Evolutionary conservation across 306 rosid genomes (phyloP), one percentile per base, ranked within the genome.

Genomic region (Prunus kanzakura): DNA sequence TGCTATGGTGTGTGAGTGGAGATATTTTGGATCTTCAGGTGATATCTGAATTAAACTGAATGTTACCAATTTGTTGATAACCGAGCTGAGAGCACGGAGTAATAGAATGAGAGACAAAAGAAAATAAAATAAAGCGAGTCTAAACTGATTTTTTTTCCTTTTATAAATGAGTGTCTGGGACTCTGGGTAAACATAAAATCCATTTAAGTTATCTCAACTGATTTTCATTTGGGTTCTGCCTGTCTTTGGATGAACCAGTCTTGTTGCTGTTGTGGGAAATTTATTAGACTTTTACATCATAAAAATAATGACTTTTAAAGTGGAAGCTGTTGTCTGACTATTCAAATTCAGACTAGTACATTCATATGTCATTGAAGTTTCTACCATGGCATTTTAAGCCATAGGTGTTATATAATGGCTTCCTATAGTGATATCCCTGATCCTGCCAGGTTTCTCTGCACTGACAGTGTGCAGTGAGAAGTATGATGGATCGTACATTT

Each of bases 381-480:
- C 90, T 82, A 87, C 88, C 79, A 16, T 87, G 93, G 93, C 89
- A 89, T 91, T 80, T 84, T 69, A 80, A 87, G 93, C 97, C 93
- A 74, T 65, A 52, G 79, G 89, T 87, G 88, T 93, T 73, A 71
- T 72, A 27, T 82, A 58, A 80, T 75, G 72, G 96, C 97, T 92
- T 96, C 98, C 99, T 83, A 96, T 41, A 91, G 71, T 86, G 81
- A 88, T 69, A 11, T 71, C 58, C 16, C 27, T 80, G 97, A 87
- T 82, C 96, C 96, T 92, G 93, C 93, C 98, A 96, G 99, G 99
- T 96, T 93, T 96, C 98, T 91, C 93, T 96, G 98, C 84, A 96
- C 89, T 92, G 99, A 78, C 98, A 96, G 99, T 93, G 99, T 92
- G 87, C 99, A 91, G 99, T 46, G 99, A 92, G 99, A 96, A 96